Evolutionary conservation across 306 rosid genomes (phyloP), one percentile per base, ranked within the genome.

Genomic region (Trifolium subterraneum): DNA sequence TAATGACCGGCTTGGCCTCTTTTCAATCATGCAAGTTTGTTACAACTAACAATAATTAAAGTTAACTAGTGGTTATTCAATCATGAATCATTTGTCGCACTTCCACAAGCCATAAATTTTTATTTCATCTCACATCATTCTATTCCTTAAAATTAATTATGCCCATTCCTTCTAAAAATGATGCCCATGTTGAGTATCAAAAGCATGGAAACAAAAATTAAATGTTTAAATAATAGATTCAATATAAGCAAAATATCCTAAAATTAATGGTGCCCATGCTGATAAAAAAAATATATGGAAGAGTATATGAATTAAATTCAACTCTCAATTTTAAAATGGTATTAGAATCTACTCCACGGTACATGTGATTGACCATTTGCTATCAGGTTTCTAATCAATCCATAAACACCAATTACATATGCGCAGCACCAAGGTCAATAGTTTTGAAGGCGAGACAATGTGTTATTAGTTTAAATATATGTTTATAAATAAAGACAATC

Each of bases 11-110:
- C 71, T 75, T 33, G 60, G 55, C 64, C 41, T 41, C 42, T 76
- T 66, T 31, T 36, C 62, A 74, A 80, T 80, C 62, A 80, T 80
- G 52, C 71, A 71, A 15, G 70, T 82, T 82, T 82, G 86, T 82
- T 78, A 68, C 79, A 78, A 78, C 82, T 41, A 78, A 82, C 69
- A 9, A 56, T 50, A 41, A 72, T 67, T 39, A 60, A 66, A 60
- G 61, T 73, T 48, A 19, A 10, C 31, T 50, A 6, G 61, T 54
- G 69, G 6, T 29, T 29, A 29, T 29, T 29, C 33, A 29, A 29
- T 29, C 33, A 29, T 29, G 33, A 29, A 4, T 29, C 33, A 29
- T 4, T 29, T 20, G 15, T 33, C 41, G 48, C 69, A 62, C 64
- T 51, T 23, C 35, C 70, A 42, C 36, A 14, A 69, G 41, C 20